These are phyloP conservation scores for Tetracladium setigerum DNA, from an alignment of 495 filamentous ascomycete genomes.

Conservation along the genomic window DNA sequence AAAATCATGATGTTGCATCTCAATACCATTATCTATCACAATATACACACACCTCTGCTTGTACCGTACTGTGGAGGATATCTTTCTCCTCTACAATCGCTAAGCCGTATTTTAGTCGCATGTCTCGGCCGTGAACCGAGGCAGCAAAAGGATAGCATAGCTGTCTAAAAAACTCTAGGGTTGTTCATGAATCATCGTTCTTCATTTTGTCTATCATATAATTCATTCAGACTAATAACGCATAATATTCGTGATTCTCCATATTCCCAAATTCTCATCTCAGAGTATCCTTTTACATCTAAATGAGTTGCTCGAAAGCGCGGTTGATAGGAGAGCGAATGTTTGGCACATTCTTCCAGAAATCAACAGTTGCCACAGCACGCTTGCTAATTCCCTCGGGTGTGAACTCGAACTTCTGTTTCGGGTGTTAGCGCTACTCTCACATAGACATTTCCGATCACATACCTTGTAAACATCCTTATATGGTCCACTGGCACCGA, in stretches of 20 bases:
- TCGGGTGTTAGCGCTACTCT: constrained; percentile 24
- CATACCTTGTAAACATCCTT: constrained; percentile 94
- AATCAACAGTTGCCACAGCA: constrained; percentile 80
- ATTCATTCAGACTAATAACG: neutral
- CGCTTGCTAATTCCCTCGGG: constrained; percentile 94
- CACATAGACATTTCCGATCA: constrained; percentile 7
- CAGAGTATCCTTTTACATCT: too few species aligned
- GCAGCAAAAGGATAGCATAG: too few species aligned
- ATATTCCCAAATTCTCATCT: too few species aligned
- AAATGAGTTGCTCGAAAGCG: constrained; percentile 81
- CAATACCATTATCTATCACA: too few species aligned
- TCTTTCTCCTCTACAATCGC: too few species aligned
- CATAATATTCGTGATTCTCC: neutral
- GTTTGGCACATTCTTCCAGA: constrained; percentile 88
- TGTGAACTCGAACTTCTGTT: constrained; percentile 97
- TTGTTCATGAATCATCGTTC: neutral
- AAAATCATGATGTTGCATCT: too few species aligned
- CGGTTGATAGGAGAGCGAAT: constrained; percentile 94
- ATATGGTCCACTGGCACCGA: constrained; percentile 93
- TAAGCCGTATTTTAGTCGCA: too few species aligned
- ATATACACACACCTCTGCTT: too few species aligned
- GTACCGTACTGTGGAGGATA: too few species aligned
- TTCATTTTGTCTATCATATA: neutral
- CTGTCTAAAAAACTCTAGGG: too few species aligned
- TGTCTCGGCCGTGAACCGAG: too few species aligned